Percentiles rank a stretch among this genome's conserved stretches.
Conservation (phyloP, 2,329 filamentous ascomycete genomes). For the Alternaria infectoria region DNA sequence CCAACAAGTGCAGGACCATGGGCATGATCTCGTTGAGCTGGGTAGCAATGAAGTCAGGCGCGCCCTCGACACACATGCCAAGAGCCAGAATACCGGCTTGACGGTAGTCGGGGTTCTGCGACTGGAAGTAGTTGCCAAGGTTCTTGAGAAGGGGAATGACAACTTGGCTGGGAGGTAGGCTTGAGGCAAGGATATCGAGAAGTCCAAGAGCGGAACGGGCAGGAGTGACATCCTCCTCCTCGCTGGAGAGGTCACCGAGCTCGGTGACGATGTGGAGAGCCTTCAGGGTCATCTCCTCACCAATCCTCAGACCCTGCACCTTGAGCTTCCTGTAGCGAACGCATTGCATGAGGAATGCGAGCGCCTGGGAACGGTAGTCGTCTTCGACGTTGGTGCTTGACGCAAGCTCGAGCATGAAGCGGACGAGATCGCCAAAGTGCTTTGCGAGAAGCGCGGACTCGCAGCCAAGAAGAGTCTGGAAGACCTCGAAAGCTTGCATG, state of each 20-base stretch:
- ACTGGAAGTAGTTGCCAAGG: constrained; percentile 80
- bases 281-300: constrained; percentile 84
- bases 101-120: constrained; percentile 76
- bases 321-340: constrained; percentile 94
- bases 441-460: constrained; percentile 82
- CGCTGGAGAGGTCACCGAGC: constrained; percentile 72
- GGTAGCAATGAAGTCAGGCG: constrained; percentile 95
- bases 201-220: constrained; percentile 84
- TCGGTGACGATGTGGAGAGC: constrained; percentile 89
- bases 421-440: constrained; percentile 87
- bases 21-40: constrained; percentile 88
- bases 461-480: constrained; percentile 92
- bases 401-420: constrained; percentile 91
- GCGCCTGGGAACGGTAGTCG: constrained; percentile 85
- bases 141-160: constrained; percentile 89
- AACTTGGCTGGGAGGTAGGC: constrained; percentile 90
- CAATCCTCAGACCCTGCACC: constrained; percentile 88
- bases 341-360: constrained; percentile 92
- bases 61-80: constrained; percentile 93
- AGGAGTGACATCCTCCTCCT: constrained; percentile 86
- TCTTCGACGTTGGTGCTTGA: constrained; percentile 79
- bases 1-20: constrained; percentile 79
- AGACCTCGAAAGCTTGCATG: constrained; percentile 92
- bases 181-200: constrained; percentile 86
- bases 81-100: constrained; percentile 91